These are phyloP conservation scores for Pyracantha coccinea DNA, from an alignment of 331 rosid species.

Conservation along the genomic window DNA sequence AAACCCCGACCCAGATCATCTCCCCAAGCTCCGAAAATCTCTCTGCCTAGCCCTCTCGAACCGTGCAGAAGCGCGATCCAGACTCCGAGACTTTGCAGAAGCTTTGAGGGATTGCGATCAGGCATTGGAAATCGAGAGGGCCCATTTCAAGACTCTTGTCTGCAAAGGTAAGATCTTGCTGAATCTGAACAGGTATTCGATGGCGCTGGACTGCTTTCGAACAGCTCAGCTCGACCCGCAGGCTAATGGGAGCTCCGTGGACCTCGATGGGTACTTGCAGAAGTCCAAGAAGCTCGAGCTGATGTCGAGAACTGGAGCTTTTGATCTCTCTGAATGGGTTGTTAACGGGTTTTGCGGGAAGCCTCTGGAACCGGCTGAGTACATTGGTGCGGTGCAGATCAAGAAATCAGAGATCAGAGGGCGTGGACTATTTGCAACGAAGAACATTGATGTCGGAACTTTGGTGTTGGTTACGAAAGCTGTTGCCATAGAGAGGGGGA, in stretches of 20 bases:
- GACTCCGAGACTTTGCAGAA: constrained; percentile 31
- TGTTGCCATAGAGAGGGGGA: constrained; percentile 64
- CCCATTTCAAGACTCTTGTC: constrained; percentile 75
- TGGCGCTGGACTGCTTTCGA: constrained; percentile 54
- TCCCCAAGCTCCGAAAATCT: constrained; percentile 45
- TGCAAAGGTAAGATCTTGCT: constrained; percentile 84
- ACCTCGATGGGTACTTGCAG: constrained; percentile 50
- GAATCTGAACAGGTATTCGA: constrained; percentile 46
- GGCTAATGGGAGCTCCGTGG: constrained; percentile 34
- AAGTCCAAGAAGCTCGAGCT: constrained; percentile 62
- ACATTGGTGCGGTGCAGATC: constrained; percentile 56
- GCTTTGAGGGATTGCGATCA: constrained; percentile 68
- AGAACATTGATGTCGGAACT: constrained; percentile 68
- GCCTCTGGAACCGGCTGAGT: constrained; percentile 72
- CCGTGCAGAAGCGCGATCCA: constrained; percentile 71
- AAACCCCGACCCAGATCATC: constrained; percentile 3
- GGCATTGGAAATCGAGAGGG: constrained; percentile 42
- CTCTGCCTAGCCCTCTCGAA: constrained; percentile 74
- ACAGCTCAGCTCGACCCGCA: constrained; percentile 48
- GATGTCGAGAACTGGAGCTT: constrained; percentile 54
- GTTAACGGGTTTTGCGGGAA: constrained; percentile 44
- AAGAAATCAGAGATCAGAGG: constrained; percentile 61
- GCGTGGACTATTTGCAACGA: constrained; percentile 63
- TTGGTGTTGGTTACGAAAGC: constrained; percentile 63
- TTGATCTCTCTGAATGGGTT: constrained; percentile 82